A percentile compares a stretch with the other conserved stretches of the same genome.
These are phyloP conservation scores for Coniochaeta ligniaria DNA, from an alignment of 2,329 filamentous ascomycete genomes.

Conservation along the genomic window DNA sequence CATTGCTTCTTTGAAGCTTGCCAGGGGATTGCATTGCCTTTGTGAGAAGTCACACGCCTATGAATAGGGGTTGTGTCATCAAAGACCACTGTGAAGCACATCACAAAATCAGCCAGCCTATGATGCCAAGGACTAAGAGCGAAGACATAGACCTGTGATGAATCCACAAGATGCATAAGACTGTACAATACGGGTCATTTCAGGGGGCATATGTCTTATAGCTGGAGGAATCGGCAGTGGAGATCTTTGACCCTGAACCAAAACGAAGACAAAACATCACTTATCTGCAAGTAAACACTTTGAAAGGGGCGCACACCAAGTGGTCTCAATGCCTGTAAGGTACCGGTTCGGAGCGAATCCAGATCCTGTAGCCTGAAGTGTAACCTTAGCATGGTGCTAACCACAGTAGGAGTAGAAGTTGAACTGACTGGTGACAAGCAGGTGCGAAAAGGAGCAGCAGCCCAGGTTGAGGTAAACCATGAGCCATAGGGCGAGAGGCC, in stretches of 20 bases:
- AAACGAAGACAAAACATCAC: background rate
- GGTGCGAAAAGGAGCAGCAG: background rate
- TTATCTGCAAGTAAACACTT: background rate
- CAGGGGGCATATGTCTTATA: too few species aligned
- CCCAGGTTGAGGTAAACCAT: background rate
- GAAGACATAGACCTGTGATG: too few species aligned
- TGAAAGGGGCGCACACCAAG: background rate
- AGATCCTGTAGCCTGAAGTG: background rate
- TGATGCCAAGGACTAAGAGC: too few species aligned
- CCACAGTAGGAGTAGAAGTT: background rate
- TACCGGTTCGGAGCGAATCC: background rate
- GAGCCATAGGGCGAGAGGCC: background rate
- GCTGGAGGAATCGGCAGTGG: background rate
- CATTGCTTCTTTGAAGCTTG: too few species aligned
- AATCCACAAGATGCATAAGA: too few species aligned
- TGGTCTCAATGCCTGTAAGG: background rate
- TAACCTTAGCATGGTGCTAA: background rate
- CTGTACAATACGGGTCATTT: too few species aligned
- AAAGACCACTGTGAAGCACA: too few species aligned
- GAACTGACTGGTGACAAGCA: background rate
- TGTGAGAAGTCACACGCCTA: too few species aligned
- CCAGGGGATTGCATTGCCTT: too few species aligned
- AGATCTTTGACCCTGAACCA: background rate
- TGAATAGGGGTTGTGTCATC: too few species aligned
- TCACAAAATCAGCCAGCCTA: too few species aligned